Conservation (phyloP, 768 basidiomycete genomes). For the Mycena rebaudengoi region DNA sequence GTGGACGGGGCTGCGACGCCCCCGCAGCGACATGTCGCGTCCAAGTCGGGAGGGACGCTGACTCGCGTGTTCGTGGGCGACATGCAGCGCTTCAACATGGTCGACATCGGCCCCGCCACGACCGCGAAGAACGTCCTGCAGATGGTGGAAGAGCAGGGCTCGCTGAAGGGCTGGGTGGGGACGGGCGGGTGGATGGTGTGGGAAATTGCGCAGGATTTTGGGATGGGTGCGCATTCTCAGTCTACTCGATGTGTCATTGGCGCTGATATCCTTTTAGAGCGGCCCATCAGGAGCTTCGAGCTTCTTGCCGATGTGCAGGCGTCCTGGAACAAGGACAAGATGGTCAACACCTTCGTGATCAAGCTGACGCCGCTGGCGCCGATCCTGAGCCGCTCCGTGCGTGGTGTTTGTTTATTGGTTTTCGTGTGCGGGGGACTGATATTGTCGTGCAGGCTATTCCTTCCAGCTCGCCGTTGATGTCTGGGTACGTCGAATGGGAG, state of each 20-base stretch:
- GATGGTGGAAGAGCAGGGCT: conserved; percentile 70
- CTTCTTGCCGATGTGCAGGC: conserved; percentile 78
- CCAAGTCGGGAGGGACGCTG: conserved; percentile 52
- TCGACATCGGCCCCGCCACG: conserved; percentile 74
- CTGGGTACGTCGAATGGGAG: conserved; percentile 87
- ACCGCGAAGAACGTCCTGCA: conserved; percentile 78
- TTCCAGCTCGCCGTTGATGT: conserved; percentile 54
- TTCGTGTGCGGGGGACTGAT: conserved; percentile 4
- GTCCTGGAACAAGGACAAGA: conserved; percentile 89
- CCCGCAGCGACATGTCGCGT: conserved; percentile 27
- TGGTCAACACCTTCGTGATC: conserved; percentile 82
- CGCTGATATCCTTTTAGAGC: conserved; percentile 61
- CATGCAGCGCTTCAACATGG: conserved; percentile 76
- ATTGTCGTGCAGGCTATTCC: conserved; percentile 45
- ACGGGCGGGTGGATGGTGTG: conserved; percentile 88
- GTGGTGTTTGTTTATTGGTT: no score
- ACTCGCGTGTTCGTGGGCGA: conserved; percentile 83
- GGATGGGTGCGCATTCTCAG: conserved; percentile 77
- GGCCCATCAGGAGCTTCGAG: conserved; percentile 90
- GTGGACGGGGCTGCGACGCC: background rate
- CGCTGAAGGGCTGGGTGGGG: conserved; percentile 65
- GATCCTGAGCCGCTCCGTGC: conserved; percentile 66
- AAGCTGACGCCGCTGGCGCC: conserved; percentile 74
- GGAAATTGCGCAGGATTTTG: conserved; percentile 91
- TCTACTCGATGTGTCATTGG: conserved; percentile 9